Evolutionary conservation across 495 filamentous ascomycete species (phyloP).

Genomic region (Talaromyces proteolyticus): DNA sequence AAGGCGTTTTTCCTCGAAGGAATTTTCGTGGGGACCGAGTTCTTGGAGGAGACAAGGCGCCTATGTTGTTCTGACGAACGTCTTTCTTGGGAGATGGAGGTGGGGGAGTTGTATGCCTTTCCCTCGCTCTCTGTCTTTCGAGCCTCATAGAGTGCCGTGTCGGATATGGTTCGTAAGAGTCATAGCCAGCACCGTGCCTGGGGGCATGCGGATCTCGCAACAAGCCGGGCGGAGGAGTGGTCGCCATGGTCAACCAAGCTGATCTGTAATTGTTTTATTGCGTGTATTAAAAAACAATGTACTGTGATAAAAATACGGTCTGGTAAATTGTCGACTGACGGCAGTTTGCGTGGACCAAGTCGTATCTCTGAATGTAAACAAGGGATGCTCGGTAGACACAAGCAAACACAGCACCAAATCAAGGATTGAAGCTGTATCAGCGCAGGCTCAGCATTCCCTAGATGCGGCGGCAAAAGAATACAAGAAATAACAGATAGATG

Average conservation of each 20-base stretch:
- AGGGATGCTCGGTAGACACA: not conserved
- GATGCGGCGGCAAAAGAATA: not conserved
- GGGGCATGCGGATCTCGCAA: conserved; percentile 58
- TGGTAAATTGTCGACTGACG: not conserved
- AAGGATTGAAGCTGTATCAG: not conserved
- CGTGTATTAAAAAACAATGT: not conserved
- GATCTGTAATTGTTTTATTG: not conserved
- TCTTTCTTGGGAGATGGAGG: conserved; percentile 21
- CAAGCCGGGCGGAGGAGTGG: conserved; percentile 61
- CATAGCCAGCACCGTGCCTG: conserved; percentile 59
- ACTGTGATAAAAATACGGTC: not conserved
- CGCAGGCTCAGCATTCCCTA: not conserved
- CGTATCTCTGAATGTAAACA: not conserved
- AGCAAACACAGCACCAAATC: not conserved
- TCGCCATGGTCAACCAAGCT: conserved; percentile 36
- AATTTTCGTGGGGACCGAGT: conserved; percentile 44
- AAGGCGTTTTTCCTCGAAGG: conserved; percentile 4
- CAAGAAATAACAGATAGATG: not conserved
- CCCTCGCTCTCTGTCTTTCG: conserved; percentile 29
- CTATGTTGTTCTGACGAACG: not conserved
- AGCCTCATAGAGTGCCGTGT: conserved; percentile 20
- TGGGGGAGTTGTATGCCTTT: conserved; percentile 31
- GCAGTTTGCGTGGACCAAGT: not conserved
- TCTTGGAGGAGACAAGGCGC: conserved; percentile 6
- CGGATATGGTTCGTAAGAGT: conserved; percentile 64